A percentile compares a stretch with the other conserved stretches of the same genome.
Conservation (phyloP, 805 yeast species). For the Grigorovia yakushimaensis region DNA sequence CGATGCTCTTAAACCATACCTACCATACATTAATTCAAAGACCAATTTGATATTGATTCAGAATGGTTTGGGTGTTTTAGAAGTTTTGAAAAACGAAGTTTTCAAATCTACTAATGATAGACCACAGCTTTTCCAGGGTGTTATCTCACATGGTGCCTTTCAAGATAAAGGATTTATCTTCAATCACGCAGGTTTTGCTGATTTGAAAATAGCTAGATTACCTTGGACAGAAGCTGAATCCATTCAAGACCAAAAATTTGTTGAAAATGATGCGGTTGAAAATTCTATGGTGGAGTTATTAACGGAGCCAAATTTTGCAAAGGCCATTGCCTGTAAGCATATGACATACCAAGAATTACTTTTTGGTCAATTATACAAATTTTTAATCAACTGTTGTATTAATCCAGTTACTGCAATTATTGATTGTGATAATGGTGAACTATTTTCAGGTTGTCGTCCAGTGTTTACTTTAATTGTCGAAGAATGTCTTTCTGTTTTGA, state of each 20-base stretch:
- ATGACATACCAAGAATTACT: constrained; percentile 40
- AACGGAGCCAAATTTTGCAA: constrained; percentile 15
- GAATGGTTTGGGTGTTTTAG: constrained; percentile 81
- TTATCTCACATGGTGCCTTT: constrained; percentile 77
- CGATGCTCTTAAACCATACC: constrained; percentile 47
- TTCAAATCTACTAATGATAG: constrained; percentile 42
- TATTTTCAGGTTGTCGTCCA: constrained; percentile 40
- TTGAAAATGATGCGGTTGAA: constrained; percentile 7
- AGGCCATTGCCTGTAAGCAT: constrained; percentile 23
- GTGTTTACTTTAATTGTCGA: constrained; percentile 28
- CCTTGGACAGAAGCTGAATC: constrained; percentile 31
- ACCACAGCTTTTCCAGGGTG: constrained; percentile 65
- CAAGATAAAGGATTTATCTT: constrained; percentile 33
- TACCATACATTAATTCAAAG: constrained; percentile 37
- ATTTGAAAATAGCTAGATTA: constrained; percentile 46
- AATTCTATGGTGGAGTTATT: constrained; percentile 26
- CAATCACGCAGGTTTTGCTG: constrained; percentile 64
- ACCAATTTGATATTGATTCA: constrained; percentile 69
- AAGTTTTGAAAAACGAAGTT: constrained; percentile 40
- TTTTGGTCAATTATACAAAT: constrained; percentile 61
- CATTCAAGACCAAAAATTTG: constrained; percentile 15
- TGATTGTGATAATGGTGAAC: constrained; percentile 70
- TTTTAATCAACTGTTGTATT: constrained; percentile 71
- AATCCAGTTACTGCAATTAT: constrained; percentile 74
- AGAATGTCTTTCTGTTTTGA: constrained; percentile 28